Base-by-base conservation (phyloP, 2,329 filamentous ascomycete genomes). In the Neonectria ditissima region DNA sequence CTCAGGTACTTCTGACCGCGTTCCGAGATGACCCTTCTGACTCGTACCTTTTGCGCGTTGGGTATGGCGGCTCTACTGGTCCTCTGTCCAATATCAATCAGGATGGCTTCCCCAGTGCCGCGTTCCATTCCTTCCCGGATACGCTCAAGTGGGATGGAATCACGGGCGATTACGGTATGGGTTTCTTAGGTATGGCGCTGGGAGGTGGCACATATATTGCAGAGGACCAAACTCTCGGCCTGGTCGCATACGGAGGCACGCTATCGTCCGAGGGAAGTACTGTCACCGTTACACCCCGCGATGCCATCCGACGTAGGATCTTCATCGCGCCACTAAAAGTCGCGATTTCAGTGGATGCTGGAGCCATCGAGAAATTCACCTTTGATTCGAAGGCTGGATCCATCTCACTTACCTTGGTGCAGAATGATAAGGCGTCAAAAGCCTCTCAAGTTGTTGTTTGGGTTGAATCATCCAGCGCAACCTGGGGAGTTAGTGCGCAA, bases 111-210 rank as follows among this genome's bases (percentile, higher is more conserved):
- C 83, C 82, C 0, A 80, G 83, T 10, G 83, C 84, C 1, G 84
- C 84, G 0, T 88, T 89, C 71, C 86, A 89, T 72, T 85, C 84
- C 0, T 88, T 79, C 70, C 86, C 87, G 0, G 82, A 87, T 37
- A 83, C 84, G 0, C 75, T 89, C 30, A 78, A 77, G 22, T 88
- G 87, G 83, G 87, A 89, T 66, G 81, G 79, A 0, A 86, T 85
- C 65, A 84, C 80, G 9, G 86, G 86, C 1, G 87, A 89, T 70
- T 88, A 88, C 59, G 87, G 87, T 0, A 82, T 81, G 0, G 83
- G 81, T 2, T 86, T 88, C 62, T 60, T 88, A 0, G 87, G 86
- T 0, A 74, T 86, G 47, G 80, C 80, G 0, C 75, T 87, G 1
- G 84, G 82, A 1, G 81, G 83, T 4, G 81, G 80, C 0, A 82